Conservation (phyloP, 352 stramenopile species). For the Phytopythium delawarense region DNA sequence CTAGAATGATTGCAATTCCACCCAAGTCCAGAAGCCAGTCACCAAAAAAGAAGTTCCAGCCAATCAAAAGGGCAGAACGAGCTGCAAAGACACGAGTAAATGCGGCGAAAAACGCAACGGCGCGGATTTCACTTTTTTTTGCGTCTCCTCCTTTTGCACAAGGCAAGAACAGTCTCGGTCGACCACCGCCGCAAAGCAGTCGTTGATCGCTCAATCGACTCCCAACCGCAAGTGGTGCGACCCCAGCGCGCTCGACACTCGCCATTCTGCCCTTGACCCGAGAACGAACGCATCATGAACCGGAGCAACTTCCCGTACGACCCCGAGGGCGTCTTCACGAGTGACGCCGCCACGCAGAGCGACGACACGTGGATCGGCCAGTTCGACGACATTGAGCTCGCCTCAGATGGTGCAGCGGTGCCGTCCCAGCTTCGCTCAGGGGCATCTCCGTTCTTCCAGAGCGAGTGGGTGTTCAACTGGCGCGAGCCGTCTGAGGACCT, state of each 20-base stretch:
- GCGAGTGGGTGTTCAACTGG: conserved; percentile 14
- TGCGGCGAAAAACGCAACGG: neutral
- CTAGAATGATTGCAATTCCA: neutral
- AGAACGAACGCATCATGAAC: conserved; percentile 1
- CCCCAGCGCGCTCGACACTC: neutral
- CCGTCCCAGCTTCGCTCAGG: neutral
- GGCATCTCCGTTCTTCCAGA: neutral
- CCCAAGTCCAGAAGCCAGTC: neutral
- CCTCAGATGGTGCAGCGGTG: neutral
- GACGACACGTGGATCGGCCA: conserved; percentile 5
- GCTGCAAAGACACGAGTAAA: conserved; percentile 5
- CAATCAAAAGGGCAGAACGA: neutral
- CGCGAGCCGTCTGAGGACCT: conserved; percentile 24
- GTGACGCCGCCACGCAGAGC: neutral
- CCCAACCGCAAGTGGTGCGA: neutral
- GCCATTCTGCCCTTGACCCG: neutral
- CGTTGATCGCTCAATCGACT: neutral
- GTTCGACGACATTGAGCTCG: conserved; percentile 1
- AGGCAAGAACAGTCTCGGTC: neutral
- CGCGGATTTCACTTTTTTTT: neutral
- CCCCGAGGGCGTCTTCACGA: neutral
- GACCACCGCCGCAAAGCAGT: neutral
- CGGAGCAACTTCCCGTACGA: neutral
- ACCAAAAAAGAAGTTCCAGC: neutral
- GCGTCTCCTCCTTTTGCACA: neutral